These are phyloP conservation scores for Xylariaceae sp. DNA, from an alignment of 2,329 filamentous ascomycete genomes.

Conservation along the genomic window DNA sequence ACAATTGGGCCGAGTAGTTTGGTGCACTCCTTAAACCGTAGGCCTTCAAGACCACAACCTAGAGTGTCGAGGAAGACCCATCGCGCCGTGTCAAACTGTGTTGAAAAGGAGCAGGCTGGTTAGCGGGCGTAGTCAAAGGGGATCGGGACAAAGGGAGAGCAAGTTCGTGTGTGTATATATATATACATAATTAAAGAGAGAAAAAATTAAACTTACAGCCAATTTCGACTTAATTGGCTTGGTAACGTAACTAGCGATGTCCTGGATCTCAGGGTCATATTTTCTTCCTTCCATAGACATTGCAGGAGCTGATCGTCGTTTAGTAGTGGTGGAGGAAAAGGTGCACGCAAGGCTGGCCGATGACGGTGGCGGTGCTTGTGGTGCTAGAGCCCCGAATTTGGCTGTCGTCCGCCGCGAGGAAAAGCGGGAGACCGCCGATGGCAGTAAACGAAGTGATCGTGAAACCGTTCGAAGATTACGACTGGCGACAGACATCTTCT, in stretches of 20 bases:
- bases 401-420: slow-evolving; percentile 35
- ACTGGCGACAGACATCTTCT: slow-evolving; percentile 61
- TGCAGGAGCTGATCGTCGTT: slow-evolving; percentile 52
- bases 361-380: slow-evolving; percentile 39
- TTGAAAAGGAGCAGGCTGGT: slow-evolving; percentile 25
- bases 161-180: too few species aligned
- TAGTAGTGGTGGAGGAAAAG: slow-evolving; percentile 54
- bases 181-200: too few species aligned
- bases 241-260: slow-evolving; percentile 93
- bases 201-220: slow-evolving; percentile 73
- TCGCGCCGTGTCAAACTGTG: slow-evolving; percentile 89
- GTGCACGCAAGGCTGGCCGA: slow-evolving; percentile 39
- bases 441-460: slow-evolving; percentile 47
- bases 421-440: slow-evolving; percentile 41
- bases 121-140: slow-evolving; percentile 29
- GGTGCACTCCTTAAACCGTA: slow-evolving; percentile 93
- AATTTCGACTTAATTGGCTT: slow-evolving; percentile 89
- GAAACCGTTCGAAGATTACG: slow-evolving; percentile 58
- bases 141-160: too few species aligned
- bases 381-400: slow-evolving; percentile 34
- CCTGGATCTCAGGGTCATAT: slow-evolving; percentile 91
- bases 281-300: slow-evolving; percentile 57
- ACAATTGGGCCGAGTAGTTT: slow-evolving; percentile 94
- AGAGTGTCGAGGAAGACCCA: slow-evolving; percentile 97
- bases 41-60: slow-evolving; percentile 92